Evolutionary conservation across 768 basidiomycete genomes (phyloP), one percentile per base, ranked within the genome.

Genomic region (Pulveroboletus sp.): DNA sequence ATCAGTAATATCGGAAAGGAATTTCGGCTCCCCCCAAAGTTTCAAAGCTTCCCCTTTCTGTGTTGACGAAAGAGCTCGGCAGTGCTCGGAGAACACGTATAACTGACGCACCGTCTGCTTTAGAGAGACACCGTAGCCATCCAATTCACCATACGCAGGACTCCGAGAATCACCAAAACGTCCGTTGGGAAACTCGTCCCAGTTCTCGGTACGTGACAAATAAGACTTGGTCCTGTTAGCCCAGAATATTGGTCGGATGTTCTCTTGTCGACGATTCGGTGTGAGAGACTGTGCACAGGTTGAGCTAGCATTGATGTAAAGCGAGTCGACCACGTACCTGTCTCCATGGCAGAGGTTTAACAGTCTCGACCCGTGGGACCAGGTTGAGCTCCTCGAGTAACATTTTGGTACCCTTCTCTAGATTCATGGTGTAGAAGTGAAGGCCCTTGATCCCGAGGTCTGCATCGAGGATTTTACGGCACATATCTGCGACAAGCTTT

Each of bases 131-230:
- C 95, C 95, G 57, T 95, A 97, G 2, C 95, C 95, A 63, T 99
- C 95, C 47, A 99, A 72, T 70, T 99, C 96, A 61, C 96, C 96
- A 58, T 96, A 99, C 12, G 96, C 96, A 27, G 96, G 96, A 77
- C 89, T 92, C 50, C 96, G 82, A 7, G 94, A 86, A 71, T 98
- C 96, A 59, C 96, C 96, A 64, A 95, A 99, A 57, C 96, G 90
- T 48, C 96, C 96, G 67, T 99, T 99, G 43, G 96, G 96, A 69
- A 96, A 98, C 67, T 98, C 95, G 65, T 99, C 96, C 96, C 96
- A 99, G 64, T 96, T 91, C 66, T 96, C 93, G 12, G 96, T 98
- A 47, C 95, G 86, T 8, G 90, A 90, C 40, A 98, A 76, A 67
- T 98, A 98, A 1, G 93, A 96, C 64, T 93, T 89, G 33, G 93